A percentile compares a stretch with the other conserved stretches of the same genome.
phyloP scores from a whole-genome alignment of 441 rosid genomes.

The Gossypium aridum region DNA sequence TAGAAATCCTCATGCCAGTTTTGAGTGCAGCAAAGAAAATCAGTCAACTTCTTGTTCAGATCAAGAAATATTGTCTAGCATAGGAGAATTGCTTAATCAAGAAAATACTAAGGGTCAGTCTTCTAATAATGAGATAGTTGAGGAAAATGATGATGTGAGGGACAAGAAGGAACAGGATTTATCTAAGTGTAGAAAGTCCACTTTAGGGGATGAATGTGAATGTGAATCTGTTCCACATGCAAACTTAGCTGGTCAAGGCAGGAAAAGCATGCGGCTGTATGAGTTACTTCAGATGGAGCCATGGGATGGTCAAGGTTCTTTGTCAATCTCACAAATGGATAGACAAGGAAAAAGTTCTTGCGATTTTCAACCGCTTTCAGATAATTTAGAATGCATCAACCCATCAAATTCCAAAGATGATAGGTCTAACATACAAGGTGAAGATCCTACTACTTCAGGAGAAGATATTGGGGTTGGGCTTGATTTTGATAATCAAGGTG shows the following conservation, averaged over 20 bases:
- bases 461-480: constrained; percentile 43
- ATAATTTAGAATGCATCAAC: constrained; percentile 19
- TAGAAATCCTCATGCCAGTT: constrained; percentile 20
- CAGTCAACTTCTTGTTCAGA: constrained; percentile 24
- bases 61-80: constrained; percentile 28
- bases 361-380: constrained; percentile 28
- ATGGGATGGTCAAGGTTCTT: constrained; percentile 35
- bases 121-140: constrained; percentile 44
- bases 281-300: constrained; percentile 85
- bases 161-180: constrained; percentile 20
- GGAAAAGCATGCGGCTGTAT: constrained; percentile 75
- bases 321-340: constrained; percentile 20
- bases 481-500: constrained; percentile 28
- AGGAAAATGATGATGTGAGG: constrained; percentile 33
- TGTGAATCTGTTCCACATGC: constrained; percentile 31
- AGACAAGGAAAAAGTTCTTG: constrained; percentile 21
- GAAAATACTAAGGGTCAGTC: constrained; percentile 27
- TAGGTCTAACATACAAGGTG: constrained; percentile 33
- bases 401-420: constrained; percentile 32
- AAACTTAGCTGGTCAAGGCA: constrained; percentile 46
- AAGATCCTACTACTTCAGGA: constrained; percentile 76
- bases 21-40: constrained; percentile 22
- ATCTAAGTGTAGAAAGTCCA: constrained; percentile 21
- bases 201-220: constrained; percentile 24
- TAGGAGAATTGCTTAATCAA: constrained; percentile 27